Conservation (phyloP, 2,329 filamentous ascomycete species). For the Plenodomus tracheiphilus region DNA sequence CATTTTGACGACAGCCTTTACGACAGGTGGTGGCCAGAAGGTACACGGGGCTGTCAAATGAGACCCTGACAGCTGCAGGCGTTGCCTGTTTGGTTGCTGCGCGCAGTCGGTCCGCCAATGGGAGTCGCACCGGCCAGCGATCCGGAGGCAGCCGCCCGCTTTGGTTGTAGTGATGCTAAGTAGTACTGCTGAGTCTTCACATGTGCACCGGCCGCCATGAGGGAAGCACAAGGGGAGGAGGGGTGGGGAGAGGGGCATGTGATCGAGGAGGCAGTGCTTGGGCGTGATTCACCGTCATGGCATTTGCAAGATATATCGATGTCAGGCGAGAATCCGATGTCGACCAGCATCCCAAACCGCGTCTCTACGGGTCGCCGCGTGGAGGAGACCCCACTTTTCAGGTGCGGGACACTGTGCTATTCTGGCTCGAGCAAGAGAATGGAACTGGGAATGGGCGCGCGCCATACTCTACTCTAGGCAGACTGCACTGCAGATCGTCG, state of each 20-base stretch:
- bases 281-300: neutral
- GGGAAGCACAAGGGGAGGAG: too few species aligned
- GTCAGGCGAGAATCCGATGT: neutral
- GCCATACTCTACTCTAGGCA: too few species aligned
- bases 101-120: neutral
- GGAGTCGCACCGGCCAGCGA: neutral
- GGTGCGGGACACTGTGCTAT: neutral
- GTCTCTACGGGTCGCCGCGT: too few species aligned
- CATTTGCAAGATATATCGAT: neutral
- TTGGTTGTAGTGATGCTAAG: neutral
- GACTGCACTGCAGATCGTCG: too few species aligned
- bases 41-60: neutral
- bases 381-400: neutral
- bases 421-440: too few species aligned
- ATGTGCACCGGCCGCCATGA: too few species aligned
- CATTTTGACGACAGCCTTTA: conserved; percentile 7
- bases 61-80: conserved; percentile 2
- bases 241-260: too few species aligned
- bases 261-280: too few species aligned
- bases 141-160: neutral
- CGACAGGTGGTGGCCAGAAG: conserved; percentile 1
- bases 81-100: neutral
- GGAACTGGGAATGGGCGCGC: too few species aligned
- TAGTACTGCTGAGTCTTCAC: too few species aligned
- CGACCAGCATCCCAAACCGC: too few species aligned